Evolutionary conservation across 257 asterid genomes (phyloP), one percentile per base, ranked within the genome.

Genomic region (Ballota nigra): DNA sequence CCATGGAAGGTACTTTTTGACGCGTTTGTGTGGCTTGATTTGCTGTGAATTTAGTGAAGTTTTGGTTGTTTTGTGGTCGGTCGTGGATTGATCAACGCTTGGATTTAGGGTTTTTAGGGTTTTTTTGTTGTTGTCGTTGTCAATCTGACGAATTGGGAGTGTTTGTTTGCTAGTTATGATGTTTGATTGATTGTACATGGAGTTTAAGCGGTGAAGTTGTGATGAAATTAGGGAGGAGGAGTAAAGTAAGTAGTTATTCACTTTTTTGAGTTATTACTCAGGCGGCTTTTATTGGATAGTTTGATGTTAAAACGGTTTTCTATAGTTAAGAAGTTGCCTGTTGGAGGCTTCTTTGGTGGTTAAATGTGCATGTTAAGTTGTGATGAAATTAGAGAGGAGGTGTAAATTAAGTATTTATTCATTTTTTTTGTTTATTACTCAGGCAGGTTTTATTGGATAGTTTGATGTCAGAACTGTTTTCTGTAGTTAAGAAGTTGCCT

Each of bases 1-100:
- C 90, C 51, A 79, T 89, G 91, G 81, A 74, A 83, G 98, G 98
- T 91, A 83, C 26, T 23, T 11, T 28, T 75, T 28, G 9, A 20
- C 11, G 26, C 13, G 80, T 67, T 59, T 65, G 33, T 56, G 52
- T 62, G 19, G 43, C 28, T 72, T 26, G 57, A 51, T 45, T 20
- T 72, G 65, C n/a, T 70, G 29, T 47, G 38, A 40, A 13, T 28
- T 15, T 61, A 23, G 3, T 56, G 71, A n/a, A 12, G 6, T 28
- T 75, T 20, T 69, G 11, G 71, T 55, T 23, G 20, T 20, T 61
- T 63, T 57, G 59, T 41, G 72, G 68, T 53, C 4, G 43, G 51
- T 43, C 7, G 22, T 18, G 2, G 66, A 65, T 1, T 56, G 74
- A 78, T 75, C 59, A 65, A 49, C 69, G n/a, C 26, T 41, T 59